A percentile compares a stretch with the other conserved stretches of the same genome.
Evolutionary conservation across 441 rosid species (phyloP).

Genomic region (Eruca vesicaria): DNA sequence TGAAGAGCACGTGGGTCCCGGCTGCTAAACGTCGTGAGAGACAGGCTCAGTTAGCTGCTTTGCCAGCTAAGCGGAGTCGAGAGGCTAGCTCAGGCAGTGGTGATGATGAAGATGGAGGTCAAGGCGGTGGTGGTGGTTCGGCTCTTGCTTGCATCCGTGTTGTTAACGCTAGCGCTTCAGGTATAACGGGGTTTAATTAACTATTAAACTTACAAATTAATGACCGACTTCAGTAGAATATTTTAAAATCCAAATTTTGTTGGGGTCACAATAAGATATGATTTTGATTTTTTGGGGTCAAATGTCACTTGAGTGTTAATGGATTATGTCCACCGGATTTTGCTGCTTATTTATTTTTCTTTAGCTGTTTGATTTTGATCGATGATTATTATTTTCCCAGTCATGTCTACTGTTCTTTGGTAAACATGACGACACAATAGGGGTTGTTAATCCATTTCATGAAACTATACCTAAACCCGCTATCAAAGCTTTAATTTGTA

Average conservation of each 20-base stretch:
- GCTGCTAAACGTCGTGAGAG: conserved; percentile 90
- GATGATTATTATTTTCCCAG: neutral
- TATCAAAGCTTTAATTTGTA: neutral
- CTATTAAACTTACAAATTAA: neutral
- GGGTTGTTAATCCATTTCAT: conserved; percentile 4
- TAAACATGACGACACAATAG: conserved; percentile 25
- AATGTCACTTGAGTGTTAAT: neutral
- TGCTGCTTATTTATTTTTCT: neutral
- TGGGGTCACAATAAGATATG: neutral
- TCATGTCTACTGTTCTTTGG: conserved; percentile 13
- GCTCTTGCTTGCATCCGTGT: conserved; percentile 24
- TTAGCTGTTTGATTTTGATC: conserved; percentile 7
- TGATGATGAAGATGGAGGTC: conserved; percentile 11
- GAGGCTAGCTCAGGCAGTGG: conserved; percentile 13
- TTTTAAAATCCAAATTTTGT: neutral
- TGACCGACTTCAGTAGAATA: neutral
- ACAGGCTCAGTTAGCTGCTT: conserved; percentile 58
- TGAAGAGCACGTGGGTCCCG: conserved; percentile 97
- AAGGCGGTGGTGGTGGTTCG: conserved; percentile 10
- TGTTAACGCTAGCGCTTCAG: conserved; percentile 32
- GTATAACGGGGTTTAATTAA: neutral
- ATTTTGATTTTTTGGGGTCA: neutral
- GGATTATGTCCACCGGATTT: conserved; percentile 2
- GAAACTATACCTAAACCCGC: neutral
- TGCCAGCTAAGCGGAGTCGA: conserved; percentile 34